Percentiles rank a stretch among this genome's conserved stretches.
Evolutionary conservation across 129 eudicot genomes (phyloP).

Genomic region (Escallonia rubra): DNA sequence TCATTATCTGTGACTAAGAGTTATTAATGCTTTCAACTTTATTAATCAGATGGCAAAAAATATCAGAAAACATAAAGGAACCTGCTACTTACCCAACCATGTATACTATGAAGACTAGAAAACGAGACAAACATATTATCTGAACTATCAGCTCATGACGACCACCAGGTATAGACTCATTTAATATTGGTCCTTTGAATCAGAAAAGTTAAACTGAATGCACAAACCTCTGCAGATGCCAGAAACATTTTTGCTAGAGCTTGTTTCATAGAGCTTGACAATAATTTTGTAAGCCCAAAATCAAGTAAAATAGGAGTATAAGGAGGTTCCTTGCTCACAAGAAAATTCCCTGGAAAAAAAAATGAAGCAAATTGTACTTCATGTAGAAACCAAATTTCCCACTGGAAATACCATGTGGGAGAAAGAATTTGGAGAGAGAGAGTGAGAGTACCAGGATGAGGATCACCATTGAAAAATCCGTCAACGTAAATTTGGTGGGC

Average conservation of each 20-base stretch:
- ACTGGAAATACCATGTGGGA: background rate
- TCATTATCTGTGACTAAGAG: too few relatives aligned
- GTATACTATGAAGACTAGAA: too few relatives aligned
- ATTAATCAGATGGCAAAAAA: too few relatives aligned
- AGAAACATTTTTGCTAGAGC: constrained; percentile 97
- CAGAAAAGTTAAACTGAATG: constrained; percentile 6
- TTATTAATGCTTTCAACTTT: too few relatives aligned
- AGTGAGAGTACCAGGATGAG: constrained; percentile 83
- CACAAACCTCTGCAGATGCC: constrained; percentile 94
- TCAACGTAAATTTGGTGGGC: constrained; percentile 99
- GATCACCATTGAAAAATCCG: constrained; percentile 98
- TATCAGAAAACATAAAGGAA: too few relatives aligned
- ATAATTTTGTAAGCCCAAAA: constrained; percentile 93
- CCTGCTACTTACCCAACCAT: too few relatives aligned
- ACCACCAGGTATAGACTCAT: too few relatives aligned
- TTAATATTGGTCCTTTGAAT: too few relatives aligned
- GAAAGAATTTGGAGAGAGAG: background rate
- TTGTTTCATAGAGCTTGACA: constrained; percentile 73
- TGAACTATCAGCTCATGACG: too few relatives aligned
- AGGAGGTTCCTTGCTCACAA: constrained; percentile 95
- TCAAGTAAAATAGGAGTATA: constrained; percentile 91
- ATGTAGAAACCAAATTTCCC: background rate
- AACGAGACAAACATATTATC: too few relatives aligned
- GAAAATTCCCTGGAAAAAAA: constrained; percentile 75
- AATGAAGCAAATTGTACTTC: background rate